Conservation (phyloP, 208 protist species). For the Leishmania guyanensis region DNA sequence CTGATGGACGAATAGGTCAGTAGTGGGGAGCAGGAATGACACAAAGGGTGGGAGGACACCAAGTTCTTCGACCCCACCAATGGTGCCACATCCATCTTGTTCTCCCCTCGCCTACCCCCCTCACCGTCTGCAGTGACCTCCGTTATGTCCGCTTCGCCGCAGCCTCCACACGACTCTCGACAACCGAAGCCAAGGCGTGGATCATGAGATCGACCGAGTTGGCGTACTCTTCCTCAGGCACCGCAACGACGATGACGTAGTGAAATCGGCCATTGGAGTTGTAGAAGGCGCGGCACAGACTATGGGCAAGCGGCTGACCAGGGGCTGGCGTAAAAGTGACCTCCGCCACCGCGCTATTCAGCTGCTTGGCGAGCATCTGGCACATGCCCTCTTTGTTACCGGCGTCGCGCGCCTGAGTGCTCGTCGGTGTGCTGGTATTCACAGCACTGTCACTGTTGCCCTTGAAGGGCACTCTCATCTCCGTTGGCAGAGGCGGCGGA, state of each 20-base stretch:
- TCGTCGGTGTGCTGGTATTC: background rate
- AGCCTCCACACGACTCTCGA: slow-evolving; percentile 73
- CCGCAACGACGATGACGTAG: slow-evolving; percentile 76
- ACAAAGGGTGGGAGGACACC: background rate
- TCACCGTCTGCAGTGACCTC: background rate
- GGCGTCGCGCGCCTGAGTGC: slow-evolving; percentile 9
- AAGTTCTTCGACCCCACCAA: background rate
- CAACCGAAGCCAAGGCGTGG: slow-evolving; percentile 68
- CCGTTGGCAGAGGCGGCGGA: slow-evolving; percentile 7
- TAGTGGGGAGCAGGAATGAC: background rate
- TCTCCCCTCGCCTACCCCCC: background rate
- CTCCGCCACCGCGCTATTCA: slow-evolving; percentile 69
- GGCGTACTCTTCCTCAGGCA: slow-evolving; percentile 74
- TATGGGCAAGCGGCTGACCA: slow-evolving; percentile 64
- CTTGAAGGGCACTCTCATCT: slow-evolving; percentile 2
- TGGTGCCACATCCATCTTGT: background rate
- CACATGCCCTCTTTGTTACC: slow-evolving; percentile 28
- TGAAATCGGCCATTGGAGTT: slow-evolving; percentile 77
- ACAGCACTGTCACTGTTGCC: background rate
- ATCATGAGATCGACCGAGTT: slow-evolving; percentile 66
- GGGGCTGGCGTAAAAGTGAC: slow-evolving; percentile 67
- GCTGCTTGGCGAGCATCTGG: slow-evolving; percentile 49
- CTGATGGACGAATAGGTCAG: background rate
- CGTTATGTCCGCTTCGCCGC: slow-evolving; percentile 54
- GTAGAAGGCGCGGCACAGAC: slow-evolving; percentile 82